Conservation (phyloP, 208 protist species). For the Trypanosomatidae sp. region DNA sequence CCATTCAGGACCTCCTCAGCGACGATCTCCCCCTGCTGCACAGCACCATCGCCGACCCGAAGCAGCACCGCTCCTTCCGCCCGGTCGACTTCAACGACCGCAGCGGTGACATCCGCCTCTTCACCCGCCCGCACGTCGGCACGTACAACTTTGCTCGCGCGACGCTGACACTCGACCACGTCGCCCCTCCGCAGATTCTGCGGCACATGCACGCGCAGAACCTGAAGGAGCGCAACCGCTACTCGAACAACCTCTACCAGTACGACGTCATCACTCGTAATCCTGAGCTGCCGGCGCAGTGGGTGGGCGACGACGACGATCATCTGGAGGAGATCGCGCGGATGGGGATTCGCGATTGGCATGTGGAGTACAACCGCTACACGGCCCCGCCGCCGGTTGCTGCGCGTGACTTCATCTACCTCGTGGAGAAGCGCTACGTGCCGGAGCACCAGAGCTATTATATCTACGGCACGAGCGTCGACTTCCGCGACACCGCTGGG, state of each 20-base stretch:
- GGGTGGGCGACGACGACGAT: constrained; percentile 45
- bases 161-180: constrained; percentile 57
- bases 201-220: constrained; percentile 63
- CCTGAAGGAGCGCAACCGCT: constrained; percentile 48
- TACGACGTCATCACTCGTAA: constrained; percentile 64
- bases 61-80: constrained; percentile 36
- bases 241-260: constrained; percentile 55
- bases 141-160: constrained; percentile 81
- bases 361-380: constrained; percentile 73
- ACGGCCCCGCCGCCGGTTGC: constrained; percentile 73
- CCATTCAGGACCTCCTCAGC: constrained; percentile 60
- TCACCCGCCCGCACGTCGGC: constrained; percentile 67
- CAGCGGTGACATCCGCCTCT: constrained; percentile 67
- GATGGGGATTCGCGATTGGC: constrained; percentile 50
- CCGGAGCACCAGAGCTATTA: constrained; percentile 62
- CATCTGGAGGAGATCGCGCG: constrained; percentile 41
- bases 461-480: constrained; percentile 80
- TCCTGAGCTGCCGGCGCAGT: constrained; percentile 35
- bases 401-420: constrained; percentile 66
- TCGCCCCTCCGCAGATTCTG: constrained; percentile 48
- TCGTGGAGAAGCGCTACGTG: constrained; percentile 76
- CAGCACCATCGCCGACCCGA: constrained; percentile 27
- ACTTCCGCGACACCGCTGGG: constrained; percentile 32
- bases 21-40: constrained; percentile 53
- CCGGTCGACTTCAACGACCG: constrained; percentile 71